Conservation (phyloP, 2,329 filamentous ascomycete genomes). For the Septoria linicola region DNA sequence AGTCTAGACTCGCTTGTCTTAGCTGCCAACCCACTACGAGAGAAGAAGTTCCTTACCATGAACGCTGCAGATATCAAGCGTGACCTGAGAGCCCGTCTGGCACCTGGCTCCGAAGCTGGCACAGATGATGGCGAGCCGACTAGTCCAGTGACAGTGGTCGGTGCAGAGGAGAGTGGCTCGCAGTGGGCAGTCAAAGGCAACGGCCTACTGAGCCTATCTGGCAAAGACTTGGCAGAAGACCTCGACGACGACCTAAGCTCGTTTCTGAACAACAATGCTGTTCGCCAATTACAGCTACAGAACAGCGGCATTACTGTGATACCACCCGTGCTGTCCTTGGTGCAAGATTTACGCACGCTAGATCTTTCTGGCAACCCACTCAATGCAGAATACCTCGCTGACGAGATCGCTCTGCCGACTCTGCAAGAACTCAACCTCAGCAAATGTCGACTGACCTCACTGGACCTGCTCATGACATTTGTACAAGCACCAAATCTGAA, state of each 20-base stretch:
- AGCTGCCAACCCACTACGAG: constrained; percentile 83
- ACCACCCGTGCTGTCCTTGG: constrained; percentile 68
- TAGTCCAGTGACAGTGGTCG: constrained; percentile 30
- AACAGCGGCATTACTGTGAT: constrained; percentile 73
- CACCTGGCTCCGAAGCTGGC: constrained; percentile 53
- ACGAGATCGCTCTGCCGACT: constrained; percentile 59
- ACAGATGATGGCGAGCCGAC: constrained; percentile 21
- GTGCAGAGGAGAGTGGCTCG: constrained; percentile 14
- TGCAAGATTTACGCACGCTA: constrained; percentile 60
- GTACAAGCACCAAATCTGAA: constrained; percentile 73
- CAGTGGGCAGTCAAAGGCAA: constrained; percentile 34
- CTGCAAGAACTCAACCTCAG: constrained; percentile 75
- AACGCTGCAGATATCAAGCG: constrained; percentile 78
- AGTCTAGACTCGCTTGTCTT: constrained; percentile 71
- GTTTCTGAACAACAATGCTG: constrained; percentile 48
- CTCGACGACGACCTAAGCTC: constrained; percentile 43
- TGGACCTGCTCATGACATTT: constrained; percentile 64
- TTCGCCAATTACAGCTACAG: constrained; percentile 65
- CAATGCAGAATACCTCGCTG: constrained; percentile 64
- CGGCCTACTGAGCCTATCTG: constrained; percentile 45
- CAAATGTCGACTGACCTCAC: constrained; percentile 69
- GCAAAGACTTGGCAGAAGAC: constrained; percentile 41
- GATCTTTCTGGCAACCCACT: constrained; percentile 46
- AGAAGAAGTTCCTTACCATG: constrained; percentile 82
- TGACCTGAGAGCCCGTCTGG: constrained; percentile 65